Conservation (phyloP, 2,329 filamentous ascomycete genomes). For the Aspergillus terreus region DNA sequence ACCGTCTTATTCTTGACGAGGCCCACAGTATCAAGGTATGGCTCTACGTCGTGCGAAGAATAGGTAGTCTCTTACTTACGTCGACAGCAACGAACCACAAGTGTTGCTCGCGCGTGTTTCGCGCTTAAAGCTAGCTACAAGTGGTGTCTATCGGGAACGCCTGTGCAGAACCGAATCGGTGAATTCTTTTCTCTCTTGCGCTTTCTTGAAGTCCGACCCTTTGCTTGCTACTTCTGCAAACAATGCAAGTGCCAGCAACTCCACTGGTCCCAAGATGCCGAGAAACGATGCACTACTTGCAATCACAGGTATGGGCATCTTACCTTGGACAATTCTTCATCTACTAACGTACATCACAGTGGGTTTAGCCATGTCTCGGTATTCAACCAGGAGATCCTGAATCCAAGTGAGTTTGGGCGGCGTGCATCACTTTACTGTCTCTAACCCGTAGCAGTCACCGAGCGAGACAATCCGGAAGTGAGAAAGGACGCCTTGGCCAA, state of each 20-base stretch:
- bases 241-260: conserved; percentile 74
- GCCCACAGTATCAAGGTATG: conserved; percentile 84
- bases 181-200: conserved; percentile 94
- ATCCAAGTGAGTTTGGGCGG: conserved; percentile 53
- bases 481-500: conserved; percentile 73
- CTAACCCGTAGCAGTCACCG: conserved; percentile 45
- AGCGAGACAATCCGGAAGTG: conserved; percentile 48
- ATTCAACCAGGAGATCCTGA: conserved; percentile 92
- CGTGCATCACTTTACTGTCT: conserved; percentile 42
- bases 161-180: conserved; percentile 93
- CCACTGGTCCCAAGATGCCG: conserved; percentile 75
- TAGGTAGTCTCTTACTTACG: conserved; percentile 8
- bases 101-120: conserved; percentile 93
- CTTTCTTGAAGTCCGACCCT: conserved; percentile 84
- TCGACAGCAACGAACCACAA: conserved; percentile 63
- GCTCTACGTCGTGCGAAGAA: neutral
- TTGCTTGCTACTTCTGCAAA: conserved; percentile 92
- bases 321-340: neutral
- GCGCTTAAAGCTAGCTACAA: conserved; percentile 83
- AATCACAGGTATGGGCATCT: conserved; percentile 47
- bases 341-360: conserved; percentile 28
- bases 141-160: conserved; percentile 94
- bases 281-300: conserved; percentile 69
- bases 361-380: conserved; percentile 70
- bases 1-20: conserved; percentile 90